Base-by-base conservation (phyloP, 129 eudicot species). In the Scalesia atractyloides region DNA sequence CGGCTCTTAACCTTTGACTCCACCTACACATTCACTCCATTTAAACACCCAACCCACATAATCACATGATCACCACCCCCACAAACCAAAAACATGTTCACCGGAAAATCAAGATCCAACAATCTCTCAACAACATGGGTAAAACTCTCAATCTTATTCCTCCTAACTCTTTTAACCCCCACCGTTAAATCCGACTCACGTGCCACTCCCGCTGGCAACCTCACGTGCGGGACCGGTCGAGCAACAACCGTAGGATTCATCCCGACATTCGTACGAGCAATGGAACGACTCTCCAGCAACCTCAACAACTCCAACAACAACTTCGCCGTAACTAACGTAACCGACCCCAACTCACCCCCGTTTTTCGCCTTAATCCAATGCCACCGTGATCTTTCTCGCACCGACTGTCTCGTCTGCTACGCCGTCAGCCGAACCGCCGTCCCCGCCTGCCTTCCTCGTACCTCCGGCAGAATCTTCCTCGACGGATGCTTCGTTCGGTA, bases 331-430 rank as follows among this genome's bases (percentile, higher is more conserved):
- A 43, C 81, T 15, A 62, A 76, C 67, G 24, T 72, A 7, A 72
- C 70, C 15, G 59, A 79, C 14, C 41, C 73, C 0, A n/a, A 22
- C 15, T 16, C 67, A 8, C 59, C 74, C 7, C 82, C 86, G 4
- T 80, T 86, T 5, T 89, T 59, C 59, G 81, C 78, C 9, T 58
- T 89, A 4, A 86, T 88, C 4, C 92, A 89, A 47, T 89, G 96
- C 73, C 76, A 80, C 66, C 54, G 61, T 7, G 96, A 89, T 15
- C 76, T 89, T 2, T 62, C 90, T 0, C 84, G 53, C 33, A 70
- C 83, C 57, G 96, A 89, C n/a, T 89, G 96, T 59, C 88, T 89
- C 22, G 90, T 82, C 34, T 89, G 96, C 66, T 89, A 89, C 79
- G 96, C 96, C 58, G 96, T 84, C 51, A 81, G 85, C 76, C 92